Conservation (phyloP, 306 rosid species). For the Canavalia gladiata region DNA sequence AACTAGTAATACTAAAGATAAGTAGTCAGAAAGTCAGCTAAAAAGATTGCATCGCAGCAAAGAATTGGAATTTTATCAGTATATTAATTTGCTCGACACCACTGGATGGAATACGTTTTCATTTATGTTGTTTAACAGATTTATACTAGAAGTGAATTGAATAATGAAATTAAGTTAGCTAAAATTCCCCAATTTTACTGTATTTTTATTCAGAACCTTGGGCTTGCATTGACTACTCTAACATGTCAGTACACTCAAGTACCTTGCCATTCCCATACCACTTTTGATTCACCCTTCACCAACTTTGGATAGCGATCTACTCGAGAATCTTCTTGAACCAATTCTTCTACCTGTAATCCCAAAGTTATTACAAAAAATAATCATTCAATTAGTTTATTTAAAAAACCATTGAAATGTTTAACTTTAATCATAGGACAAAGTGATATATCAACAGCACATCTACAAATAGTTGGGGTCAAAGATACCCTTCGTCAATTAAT, state of each 20-base stretch:
- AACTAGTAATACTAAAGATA: constrained; percentile 18
- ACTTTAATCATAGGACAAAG: constrained; percentile 1
- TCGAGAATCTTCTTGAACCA: constrained; percentile 92
- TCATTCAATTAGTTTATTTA: constrained; percentile 18
- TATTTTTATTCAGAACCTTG: constrained; percentile 11
- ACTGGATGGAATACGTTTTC: constrained; percentile 18
- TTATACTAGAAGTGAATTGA: constrained; percentile 13
- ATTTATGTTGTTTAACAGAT: not conserved
- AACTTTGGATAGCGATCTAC: constrained; percentile 86
- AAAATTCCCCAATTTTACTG: not conserved
- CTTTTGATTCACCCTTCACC: constrained; percentile 94
- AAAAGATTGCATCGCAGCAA: constrained; percentile 13
- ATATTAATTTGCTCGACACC: not conserved
- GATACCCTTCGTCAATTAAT: constrained; percentile 36
- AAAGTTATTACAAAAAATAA: constrained; percentile 23
- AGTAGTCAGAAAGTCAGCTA: constrained; percentile 2
- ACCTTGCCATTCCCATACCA: constrained; percentile 96
- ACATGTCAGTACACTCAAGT: constrained; percentile 24
- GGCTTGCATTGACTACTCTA: constrained; percentile 26
- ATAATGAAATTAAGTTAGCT: constrained; percentile 2
- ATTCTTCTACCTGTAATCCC: constrained; percentile 80
- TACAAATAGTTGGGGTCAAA: constrained; percentile 15
- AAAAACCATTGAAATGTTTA: constrained; percentile 32
- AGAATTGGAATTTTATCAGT: constrained; percentile 16
- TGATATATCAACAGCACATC: constrained; percentile 31